Evolutionary conservation across 768 basidiomycete species (phyloP).

Genomic region (Termitomyces sp.): DNA sequence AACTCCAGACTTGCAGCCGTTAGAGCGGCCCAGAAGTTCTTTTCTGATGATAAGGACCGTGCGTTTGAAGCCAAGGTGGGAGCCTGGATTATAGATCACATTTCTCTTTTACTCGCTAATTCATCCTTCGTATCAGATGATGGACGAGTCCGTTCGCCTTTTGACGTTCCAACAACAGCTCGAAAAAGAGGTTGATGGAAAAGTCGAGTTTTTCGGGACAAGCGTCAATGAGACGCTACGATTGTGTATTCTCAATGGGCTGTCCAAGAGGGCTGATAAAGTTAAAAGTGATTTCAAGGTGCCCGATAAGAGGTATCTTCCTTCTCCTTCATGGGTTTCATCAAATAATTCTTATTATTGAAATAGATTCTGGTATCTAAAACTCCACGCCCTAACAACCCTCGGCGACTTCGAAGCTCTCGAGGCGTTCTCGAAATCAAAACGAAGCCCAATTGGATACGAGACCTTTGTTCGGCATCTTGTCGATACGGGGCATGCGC

Average conservation of each 20-base stretch:
- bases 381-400: slow-evolving; percentile 79
- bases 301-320: slow-evolving; percentile 80
- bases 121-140: slow-evolving; percentile 58
- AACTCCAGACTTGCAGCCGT: slow-evolving; percentile 67
- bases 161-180: slow-evolving; percentile 81
- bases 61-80: slow-evolving; percentile 85
- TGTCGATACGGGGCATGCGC: slow-evolving; percentile 67
- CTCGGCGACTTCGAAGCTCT: slow-evolving; percentile 83
- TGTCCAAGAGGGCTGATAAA: slow-evolving; percentile 88
- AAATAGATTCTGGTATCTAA: slow-evolving; percentile 91
- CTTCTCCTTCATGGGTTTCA: slow-evolving; percentile 14
- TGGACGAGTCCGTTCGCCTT: slow-evolving; percentile 82
- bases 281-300: slow-evolving; percentile 90
- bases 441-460: slow-evolving; percentile 93
- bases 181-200: slow-evolving; percentile 81
- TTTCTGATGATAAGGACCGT: slow-evolving; percentile 92
- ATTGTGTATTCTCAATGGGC: slow-evolving; percentile 70
- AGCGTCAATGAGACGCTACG: slow-evolving; percentile 88
- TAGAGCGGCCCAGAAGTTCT: slow-evolving; percentile 86
- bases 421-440: slow-evolving; percentile 83
- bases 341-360: not conserved
- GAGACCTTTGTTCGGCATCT: slow-evolving; percentile 86
- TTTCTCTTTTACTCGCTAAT: not conserved
- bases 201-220: slow-evolving; percentile 75
- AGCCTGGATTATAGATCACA: not conserved